A percentile compares a stretch with the other conserved stretches of the same genome.
phyloP scores from a whole-genome alignment of 2,329 filamentous ascomycete genomes.

The Colletotrichum sp. region DNA sequence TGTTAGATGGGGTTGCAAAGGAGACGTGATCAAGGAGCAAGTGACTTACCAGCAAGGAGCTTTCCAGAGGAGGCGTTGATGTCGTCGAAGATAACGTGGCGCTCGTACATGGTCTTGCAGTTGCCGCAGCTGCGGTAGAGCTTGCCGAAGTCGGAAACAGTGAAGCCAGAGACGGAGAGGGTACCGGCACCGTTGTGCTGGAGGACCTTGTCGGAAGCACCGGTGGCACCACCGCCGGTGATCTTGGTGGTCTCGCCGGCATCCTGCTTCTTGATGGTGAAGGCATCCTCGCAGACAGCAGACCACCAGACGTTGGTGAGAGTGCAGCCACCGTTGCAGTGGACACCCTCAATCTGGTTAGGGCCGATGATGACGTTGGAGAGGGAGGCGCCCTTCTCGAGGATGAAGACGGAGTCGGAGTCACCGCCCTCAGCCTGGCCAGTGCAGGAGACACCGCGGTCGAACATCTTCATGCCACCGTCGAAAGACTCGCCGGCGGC shows the following conservation, averaged over 20 bases:
- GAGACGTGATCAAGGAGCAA: fast-evolving
- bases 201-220: slow-evolving; percentile 17
- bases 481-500: slow-evolving; percentile 33
- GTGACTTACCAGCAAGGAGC: slow-evolving; percentile 15
- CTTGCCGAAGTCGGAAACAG: slow-evolving; percentile 17
- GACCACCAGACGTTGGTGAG: slow-evolving; percentile 42
- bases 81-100: slow-evolving; percentile 20
- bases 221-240: slow-evolving; percentile 12
- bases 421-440: slow-evolving; percentile 48
- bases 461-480: slow-evolving; percentile 34
- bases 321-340: slow-evolving; percentile 50
- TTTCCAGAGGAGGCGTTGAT: slow-evolving; percentile 20
- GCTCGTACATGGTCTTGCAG: slow-evolving; percentile 17
- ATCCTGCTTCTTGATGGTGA: slow-evolving; percentile 38
- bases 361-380: slow-evolving; percentile 51
- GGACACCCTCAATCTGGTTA: slow-evolving; percentile 49
- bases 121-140: slow-evolving; percentile 23
- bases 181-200: slow-evolving; percentile 23
- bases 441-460: slow-evolving; percentile 46
- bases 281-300: slow-evolving; percentile 39
- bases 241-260: slow-evolving; percentile 18
- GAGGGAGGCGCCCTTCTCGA: slow-evolving; percentile 45
- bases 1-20: neutral
- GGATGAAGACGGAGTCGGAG: slow-evolving; percentile 46
- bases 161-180: slow-evolving; percentile 18